Conservation (phyloP, 768 basidiomycete species). For the Kwoniella dendrophila region DNA sequence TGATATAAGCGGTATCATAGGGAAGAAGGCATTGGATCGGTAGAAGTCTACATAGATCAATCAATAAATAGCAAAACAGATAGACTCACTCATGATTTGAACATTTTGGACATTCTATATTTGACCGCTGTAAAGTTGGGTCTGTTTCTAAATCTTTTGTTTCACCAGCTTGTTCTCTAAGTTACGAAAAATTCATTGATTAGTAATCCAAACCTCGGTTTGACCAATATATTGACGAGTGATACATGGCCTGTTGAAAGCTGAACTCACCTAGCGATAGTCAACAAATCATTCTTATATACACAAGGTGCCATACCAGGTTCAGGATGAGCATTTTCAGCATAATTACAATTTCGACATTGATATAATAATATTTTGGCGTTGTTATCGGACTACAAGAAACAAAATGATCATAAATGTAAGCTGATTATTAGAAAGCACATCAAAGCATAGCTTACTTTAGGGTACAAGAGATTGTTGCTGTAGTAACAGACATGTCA, state of each 20-base stretch:
- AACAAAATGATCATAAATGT: not conserved
- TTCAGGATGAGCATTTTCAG: conserved; percentile 65
- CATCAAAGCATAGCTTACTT: conserved; percentile 36
- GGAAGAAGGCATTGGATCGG: no score
- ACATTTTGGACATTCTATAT: conserved; percentile 79
- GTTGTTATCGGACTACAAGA: conserved; percentile 73
- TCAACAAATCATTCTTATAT: conserved; percentile 88
- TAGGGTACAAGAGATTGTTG: conserved; percentile 89
- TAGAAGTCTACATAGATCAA: no score
- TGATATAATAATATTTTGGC: conserved; percentile 85
- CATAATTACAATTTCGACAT: conserved; percentile 85
- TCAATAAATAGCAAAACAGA: not conserved
- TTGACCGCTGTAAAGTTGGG: conserved; percentile 86
- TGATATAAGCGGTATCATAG: no score
- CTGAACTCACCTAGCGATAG: conserved; percentile 75
- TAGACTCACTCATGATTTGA: conserved; percentile 61
- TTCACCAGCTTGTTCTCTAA: conserved; percentile 88
- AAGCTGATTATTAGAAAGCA: not conserved
- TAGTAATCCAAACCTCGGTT: not conserved
- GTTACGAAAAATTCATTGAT: not conserved
- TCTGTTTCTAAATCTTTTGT: conserved; percentile 85
- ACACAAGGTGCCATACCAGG: conserved; percentile 76
- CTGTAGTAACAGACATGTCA: conserved; percentile 49
- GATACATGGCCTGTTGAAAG: not conserved
- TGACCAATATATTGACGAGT: no score